Evolutionary conservation across 2,329 filamentous ascomycete species (phyloP).

Genomic region (Colletotrichum falcatum): DNA sequence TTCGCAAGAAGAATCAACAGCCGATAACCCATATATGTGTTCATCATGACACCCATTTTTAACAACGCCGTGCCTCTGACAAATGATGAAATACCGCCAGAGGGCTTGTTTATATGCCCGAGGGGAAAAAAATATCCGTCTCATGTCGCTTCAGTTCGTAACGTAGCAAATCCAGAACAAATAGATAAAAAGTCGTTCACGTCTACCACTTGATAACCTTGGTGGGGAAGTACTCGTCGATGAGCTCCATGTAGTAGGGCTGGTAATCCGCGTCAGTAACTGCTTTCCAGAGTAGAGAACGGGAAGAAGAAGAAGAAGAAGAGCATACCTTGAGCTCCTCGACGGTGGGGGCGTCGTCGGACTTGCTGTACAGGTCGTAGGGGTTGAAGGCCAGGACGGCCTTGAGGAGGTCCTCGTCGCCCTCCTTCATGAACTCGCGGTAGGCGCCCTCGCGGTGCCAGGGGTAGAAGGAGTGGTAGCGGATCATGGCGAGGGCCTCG

Average conservation of each 20-base stretch:
- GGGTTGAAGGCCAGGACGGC: constrained; percentile 91
- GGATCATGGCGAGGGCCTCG: constrained; percentile 91
- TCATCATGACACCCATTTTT: constrained; percentile 6
- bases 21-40: constrained; percentile 25
- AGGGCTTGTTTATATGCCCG: constrained; percentile 25
- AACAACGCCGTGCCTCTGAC: constrained; percentile 29
- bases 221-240: constrained; percentile 57
- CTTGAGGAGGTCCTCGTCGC: constrained; percentile 82
- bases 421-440: constrained; percentile 82
- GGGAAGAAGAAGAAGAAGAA: too few relatives aligned
- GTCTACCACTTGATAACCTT: constrained; percentile 54
- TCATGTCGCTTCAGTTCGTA: constrained; percentile 32
- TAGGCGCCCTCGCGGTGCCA: constrained; percentile 90
- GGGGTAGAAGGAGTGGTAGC: constrained; percentile 93
- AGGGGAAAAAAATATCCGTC: background rate
- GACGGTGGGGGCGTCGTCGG: constrained; percentile 80
- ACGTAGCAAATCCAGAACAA: constrained; percentile 13
- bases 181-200: background rate
- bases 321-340: constrained; percentile 73
- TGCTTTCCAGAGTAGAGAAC: background rate
- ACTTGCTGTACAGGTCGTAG: constrained; percentile 94
- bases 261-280: background rate
- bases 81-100: background rate
- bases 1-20: constrained; percentile 14
- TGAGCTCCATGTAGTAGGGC: constrained; percentile 59